Conservation (phyloP, 768 basidiomycete genomes). For the Boletus subcaerulescens region DNA sequence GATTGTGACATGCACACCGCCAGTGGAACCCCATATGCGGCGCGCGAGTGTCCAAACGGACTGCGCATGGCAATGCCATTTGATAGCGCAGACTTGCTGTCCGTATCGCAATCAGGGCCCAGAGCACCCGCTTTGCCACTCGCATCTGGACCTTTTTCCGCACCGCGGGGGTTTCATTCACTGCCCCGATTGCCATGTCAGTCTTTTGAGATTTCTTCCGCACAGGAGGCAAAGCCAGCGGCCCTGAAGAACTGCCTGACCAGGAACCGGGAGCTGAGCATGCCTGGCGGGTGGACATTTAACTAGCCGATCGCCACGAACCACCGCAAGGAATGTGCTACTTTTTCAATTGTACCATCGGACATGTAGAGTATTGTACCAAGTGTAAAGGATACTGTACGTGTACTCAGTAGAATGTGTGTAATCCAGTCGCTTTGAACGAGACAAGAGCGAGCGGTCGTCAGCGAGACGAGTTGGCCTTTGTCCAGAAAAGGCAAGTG, state of each 20-base stretch:
- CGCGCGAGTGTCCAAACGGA: constrained; percentile 10
- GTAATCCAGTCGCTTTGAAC: constrained; percentile 6
- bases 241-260: constrained; percentile 11
- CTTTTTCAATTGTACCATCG: constrained; percentile 14
- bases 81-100: constrained; percentile 17
- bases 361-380: constrained; percentile 8
- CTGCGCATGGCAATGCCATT: constrained; percentile 28
- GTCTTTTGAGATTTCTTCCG: constrained; percentile 13
- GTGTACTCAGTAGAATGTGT: constrained; percentile 8
- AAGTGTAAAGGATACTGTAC: constrained; percentile 12
- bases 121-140: constrained; percentile 6
- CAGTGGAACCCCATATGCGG: constrained; percentile 33
- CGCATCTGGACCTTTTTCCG: constrained; percentile 13
- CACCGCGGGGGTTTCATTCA: constrained; percentile 21
- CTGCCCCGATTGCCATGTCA: constrained; percentile 26
- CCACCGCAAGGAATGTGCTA: background rate
- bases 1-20: constrained; percentile 32
- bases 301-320: constrained; percentile 5
- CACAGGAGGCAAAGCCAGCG: constrained; percentile 15
- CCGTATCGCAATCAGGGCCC: constrained; percentile 1
- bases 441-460: constrained; percentile 20
- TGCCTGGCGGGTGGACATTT: constrained; percentile 43
- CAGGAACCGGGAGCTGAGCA: constrained; percentile 32
- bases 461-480: constrained; percentile 7
- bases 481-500: constrained; percentile 35